Percentiles rank a stretch among this genome's conserved stretches.
phyloP scores from a whole-genome alignment of 2,329 filamentous ascomycete species.

The Ophiostoma piceae region DNA sequence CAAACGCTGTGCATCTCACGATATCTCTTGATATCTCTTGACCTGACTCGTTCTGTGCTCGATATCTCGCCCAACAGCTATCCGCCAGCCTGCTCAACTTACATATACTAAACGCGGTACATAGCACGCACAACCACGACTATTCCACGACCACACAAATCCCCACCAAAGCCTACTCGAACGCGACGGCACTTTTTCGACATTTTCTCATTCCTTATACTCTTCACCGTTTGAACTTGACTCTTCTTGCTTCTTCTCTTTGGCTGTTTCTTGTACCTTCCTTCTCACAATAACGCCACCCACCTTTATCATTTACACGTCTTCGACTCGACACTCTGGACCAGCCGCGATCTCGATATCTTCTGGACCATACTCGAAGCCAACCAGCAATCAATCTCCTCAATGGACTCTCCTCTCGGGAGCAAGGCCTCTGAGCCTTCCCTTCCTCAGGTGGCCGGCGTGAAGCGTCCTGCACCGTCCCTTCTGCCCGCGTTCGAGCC shows the following conservation, averaged over 20 bases:
- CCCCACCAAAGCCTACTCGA: slow-evolving; percentile 16
- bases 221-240: slow-evolving; percentile 11
- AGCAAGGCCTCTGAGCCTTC: slow-evolving; percentile 35
- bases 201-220: slow-evolving; percentile 4
- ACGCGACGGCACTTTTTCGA: slow-evolving; percentile 19
- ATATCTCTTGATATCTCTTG: background rate
- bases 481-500: slow-evolving; percentile 76
- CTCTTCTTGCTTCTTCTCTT: background rate
- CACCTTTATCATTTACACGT: background rate
- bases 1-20: slow-evolving; percentile 4
- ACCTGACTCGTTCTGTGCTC: background rate
- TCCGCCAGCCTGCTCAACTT: slow-evolving; percentile 1
- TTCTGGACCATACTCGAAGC: background rate
- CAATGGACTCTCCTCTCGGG: slow-evolving; percentile 41
- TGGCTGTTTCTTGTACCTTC: background rate
- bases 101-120: slow-evolving; percentile 21
- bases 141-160: slow-evolving; percentile 22
- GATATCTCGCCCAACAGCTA: background rate
- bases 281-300: background rate
- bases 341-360: background rate
- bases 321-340: background rate
- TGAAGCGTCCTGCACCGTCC: slow-evolving; percentile 60
- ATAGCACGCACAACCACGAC: slow-evolving; percentile 20
- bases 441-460: slow-evolving; percentile 39
- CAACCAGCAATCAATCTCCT: background rate